A percentile compares a stretch with the other conserved stretches of the same genome.
phyloP scores from a whole-genome alignment of 2,329 filamentous ascomycete species.

The Apiospora kogelbergensis region DNA sequence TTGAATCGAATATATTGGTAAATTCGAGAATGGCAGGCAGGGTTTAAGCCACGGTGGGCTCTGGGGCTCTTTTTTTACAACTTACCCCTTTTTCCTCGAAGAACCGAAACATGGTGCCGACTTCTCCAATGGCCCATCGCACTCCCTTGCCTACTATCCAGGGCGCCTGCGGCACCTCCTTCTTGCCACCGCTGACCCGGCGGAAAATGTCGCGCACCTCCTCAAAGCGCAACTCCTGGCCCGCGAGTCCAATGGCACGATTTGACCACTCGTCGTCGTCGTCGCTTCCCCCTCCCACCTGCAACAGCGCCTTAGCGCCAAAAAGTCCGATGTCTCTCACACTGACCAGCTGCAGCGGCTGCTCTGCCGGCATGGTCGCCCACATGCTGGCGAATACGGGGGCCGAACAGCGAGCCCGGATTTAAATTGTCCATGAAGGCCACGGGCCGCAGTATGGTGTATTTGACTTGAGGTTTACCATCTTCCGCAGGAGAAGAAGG shows the following conservation, averaged over 20 bases:
- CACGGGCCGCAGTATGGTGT: conserved; percentile 40
- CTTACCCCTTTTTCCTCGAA: conserved; percentile 35
- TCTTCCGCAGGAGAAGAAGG: too few species aligned
- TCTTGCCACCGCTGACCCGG: conserved; percentile 18
- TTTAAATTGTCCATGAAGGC: conserved; percentile 42
- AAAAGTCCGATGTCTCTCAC: conserved; percentile 39
- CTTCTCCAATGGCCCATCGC: conserved; percentile 29
- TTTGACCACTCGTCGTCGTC: conserved; percentile 25
- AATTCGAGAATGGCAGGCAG: too few species aligned
- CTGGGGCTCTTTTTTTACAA: not conserved
- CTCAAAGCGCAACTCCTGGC: conserved; percentile 34
- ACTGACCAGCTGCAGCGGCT: conserved; percentile 37
- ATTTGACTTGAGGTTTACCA: conserved; percentile 22
- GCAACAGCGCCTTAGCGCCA: conserved; percentile 32
- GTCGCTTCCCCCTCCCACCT: conserved; percentile 15
- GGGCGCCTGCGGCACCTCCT: conserved; percentile 33
- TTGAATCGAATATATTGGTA: too few species aligned
- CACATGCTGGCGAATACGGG: conserved; percentile 34
- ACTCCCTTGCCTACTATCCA: conserved; percentile 28
- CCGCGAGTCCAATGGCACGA: conserved; percentile 33
- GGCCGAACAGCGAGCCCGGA: conserved; percentile 31
- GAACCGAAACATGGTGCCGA: conserved; percentile 37
- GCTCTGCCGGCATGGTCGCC: conserved; percentile 25
- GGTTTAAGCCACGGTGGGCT: too few species aligned
- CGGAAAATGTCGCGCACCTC: conserved; percentile 31